phyloP scores from a whole-genome alignment of 768 basidiomycete species.

The Daedalea quercina region DNA sequence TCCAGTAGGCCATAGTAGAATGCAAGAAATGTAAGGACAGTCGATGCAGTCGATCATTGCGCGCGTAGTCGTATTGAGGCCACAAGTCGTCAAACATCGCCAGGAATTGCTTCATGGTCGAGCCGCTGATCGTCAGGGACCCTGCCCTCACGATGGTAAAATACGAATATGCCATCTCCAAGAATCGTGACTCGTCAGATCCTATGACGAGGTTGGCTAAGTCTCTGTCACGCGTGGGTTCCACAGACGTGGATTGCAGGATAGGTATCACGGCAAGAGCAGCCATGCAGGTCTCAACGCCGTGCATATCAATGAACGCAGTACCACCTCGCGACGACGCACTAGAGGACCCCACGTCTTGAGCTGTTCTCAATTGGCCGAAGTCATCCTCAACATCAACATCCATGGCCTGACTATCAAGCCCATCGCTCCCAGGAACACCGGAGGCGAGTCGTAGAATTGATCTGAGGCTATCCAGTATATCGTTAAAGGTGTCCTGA shows the following conservation, averaged over 20 bases:
- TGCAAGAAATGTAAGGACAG: slow-evolving; percentile 56
- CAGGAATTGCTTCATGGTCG: slow-evolving; percentile 48
- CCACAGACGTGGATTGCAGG: slow-evolving; percentile 50
- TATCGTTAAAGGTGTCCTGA: slow-evolving; percentile 36
- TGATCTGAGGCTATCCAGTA: slow-evolving; percentile 30
- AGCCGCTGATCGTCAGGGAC: slow-evolving; percentile 43
- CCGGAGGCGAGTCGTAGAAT: slow-evolving; percentile 34
- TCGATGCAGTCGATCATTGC: slow-evolving; percentile 45
- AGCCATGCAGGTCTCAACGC: slow-evolving; percentile 47
- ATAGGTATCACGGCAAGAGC: slow-evolving; percentile 60
- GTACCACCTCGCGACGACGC: not conserved
- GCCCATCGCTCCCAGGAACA: slow-evolving; percentile 15
- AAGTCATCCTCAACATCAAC: slow-evolving; percentile 52
- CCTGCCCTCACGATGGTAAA: slow-evolving; percentile 49
- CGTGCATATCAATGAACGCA: slow-evolving; percentile 15
- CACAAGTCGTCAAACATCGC: slow-evolving; percentile 48
- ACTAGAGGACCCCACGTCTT: not conserved
- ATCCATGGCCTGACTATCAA: slow-evolving; percentile 22
- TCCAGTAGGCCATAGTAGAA: slow-evolving; percentile 60
- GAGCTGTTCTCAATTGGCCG: slow-evolving; percentile 39
- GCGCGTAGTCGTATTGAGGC: slow-evolving; percentile 43
- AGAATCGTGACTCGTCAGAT: slow-evolving; percentile 47
- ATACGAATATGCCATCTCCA: slow-evolving; percentile 50
- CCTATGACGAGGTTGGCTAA: slow-evolving; percentile 46
- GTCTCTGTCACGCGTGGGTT: slow-evolving; percentile 56